A percentile compares a stretch with the other conserved stretches of the same genome.
phyloP scores from a whole-genome alignment of 2,329 filamentous ascomycete genomes.

The Dryadomyces quercus-mongolicae region DNA sequence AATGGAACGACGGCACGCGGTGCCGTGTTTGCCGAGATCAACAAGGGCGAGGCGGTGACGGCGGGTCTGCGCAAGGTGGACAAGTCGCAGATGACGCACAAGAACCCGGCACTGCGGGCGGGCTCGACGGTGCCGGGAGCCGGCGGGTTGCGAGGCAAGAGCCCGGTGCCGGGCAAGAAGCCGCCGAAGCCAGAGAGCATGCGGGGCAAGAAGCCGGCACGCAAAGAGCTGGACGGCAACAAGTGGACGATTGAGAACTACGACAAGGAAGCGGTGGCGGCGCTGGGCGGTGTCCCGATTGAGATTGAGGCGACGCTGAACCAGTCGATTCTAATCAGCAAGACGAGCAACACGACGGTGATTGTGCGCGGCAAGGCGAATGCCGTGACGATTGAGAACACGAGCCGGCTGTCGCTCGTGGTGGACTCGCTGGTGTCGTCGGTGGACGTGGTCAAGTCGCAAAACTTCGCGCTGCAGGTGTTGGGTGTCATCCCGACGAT shows the following conservation, averaged over 20 bases:
- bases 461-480: constrained; percentile 90
- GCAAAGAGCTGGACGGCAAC: constrained; percentile 71
- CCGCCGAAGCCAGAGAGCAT: constrained; percentile 69
- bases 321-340: constrained; percentile 84
- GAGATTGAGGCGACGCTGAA: constrained; percentile 71
- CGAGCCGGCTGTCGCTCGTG: constrained; percentile 68
- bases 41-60: constrained; percentile 80
- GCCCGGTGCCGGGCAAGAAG: constrained; percentile 77
- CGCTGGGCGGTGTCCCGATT: constrained; percentile 35
- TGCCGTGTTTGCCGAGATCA: constrained; percentile 85
- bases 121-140: constrained; percentile 53
- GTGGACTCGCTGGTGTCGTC: constrained; percentile 83
- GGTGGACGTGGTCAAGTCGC: constrained; percentile 89
- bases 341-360: constrained; percentile 83
- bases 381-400: constrained; percentile 93
- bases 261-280: constrained; percentile 51
- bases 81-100: constrained; percentile 93
- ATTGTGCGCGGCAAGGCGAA: constrained; percentile 90
- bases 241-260: constrained; percentile 97
- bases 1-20: constrained; percentile 50
- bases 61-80: constrained; percentile 86
- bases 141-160: constrained; percentile 55
- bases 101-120: constrained; percentile 79
- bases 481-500: constrained; percentile 77
- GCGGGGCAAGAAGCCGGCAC: constrained; percentile 69